Base-by-base conservation (phyloP, 2,329 filamentous ascomycete species). In the Bipolaris oryzae region DNA sequence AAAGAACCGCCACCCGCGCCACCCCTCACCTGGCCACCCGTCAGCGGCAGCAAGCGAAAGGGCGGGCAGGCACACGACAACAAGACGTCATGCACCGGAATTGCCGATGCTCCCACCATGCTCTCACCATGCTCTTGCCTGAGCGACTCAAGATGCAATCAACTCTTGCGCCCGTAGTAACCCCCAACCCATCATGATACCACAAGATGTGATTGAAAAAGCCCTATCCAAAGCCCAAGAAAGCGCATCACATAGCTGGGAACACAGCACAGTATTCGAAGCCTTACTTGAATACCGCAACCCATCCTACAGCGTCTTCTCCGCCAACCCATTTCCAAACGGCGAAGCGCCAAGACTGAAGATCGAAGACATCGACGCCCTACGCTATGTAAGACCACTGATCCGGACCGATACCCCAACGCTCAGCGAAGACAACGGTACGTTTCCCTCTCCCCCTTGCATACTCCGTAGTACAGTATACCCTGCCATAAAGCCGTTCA, bases 161-260 rank as follows among this genome's bases (percentile, higher is more conserved):
- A 5, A 23, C 28, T n/a, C 7, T 7, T 13, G 3, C 13, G 11
- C 3, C 25, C 7, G 18, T 20, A 21, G 16, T 20, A 37, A 9
- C 48, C 25, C 25, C 41, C 5, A 15, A 18, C 10, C 20, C 42
- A 31, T 20, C 9, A 66, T 67, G 58, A 59, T 67, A 77, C 91
- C 87, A 10, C 89, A 89, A 78, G 90, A 52, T 7, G 4, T 66
- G 1, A 55, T 72, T 23, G 47, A 59, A 15, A 65, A 57, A 34
- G 62, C 69, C 7, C 64, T 71, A 5, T 21, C 53, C 6, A 70
- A 73, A 51, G 74, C 73, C 25, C 62, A 71, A 44, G 49, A 60
- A 9, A 63, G 74, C 7, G 71, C 77, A 20, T 68, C 68, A 1
- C 76, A 78, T 56, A 76, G 72, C 58, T 79, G 76, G 78, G 78